Conservation (phyloP, 768 basidiomycete species). For the Boletus bicolor region DNA sequence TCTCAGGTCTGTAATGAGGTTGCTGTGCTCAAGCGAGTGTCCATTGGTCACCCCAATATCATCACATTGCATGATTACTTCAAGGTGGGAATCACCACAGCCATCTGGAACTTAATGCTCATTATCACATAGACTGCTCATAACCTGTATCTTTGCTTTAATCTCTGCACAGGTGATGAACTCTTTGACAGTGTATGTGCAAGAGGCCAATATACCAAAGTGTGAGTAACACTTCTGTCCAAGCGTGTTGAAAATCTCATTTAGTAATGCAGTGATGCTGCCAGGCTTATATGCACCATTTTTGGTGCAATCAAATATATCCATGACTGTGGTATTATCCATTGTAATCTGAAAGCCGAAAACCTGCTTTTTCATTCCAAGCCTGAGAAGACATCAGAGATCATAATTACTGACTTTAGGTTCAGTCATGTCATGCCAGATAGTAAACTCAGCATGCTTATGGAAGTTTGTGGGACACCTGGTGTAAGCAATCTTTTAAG, state of each 20-base stretch:
- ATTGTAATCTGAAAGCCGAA: constrained; percentile 96
- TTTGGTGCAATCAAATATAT: constrained; percentile 87
- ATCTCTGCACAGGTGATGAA: constrained; percentile 95
- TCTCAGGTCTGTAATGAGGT: constrained; percentile 94
- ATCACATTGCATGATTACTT: constrained; percentile 97
- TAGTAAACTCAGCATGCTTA: constrained; percentile 80
- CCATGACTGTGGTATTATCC: constrained; percentile 89
- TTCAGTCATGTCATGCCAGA: constrained; percentile 89
- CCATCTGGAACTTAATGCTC: neutral
- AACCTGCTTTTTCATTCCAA: constrained; percentile 92
- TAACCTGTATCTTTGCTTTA: constrained; percentile 92
- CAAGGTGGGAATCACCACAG: constrained; percentile 51
- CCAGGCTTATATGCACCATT: constrained; percentile 82
- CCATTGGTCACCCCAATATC: constrained; percentile 85
- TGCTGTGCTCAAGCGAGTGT: constrained; percentile 88
- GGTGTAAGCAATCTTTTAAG: constrained; percentile 47
- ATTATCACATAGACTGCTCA: constrained; percentile 63
- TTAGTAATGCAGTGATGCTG: constrained; percentile 69
- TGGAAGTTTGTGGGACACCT: constrained; percentile 95
- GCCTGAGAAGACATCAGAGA: constrained; percentile 80
- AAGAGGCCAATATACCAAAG: constrained; percentile 94
- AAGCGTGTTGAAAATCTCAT: constrained; percentile 15
- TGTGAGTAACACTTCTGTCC: constrained; percentile 43
- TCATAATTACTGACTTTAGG: constrained; percentile 98
- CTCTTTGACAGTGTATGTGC: constrained; percentile 99